Evolutionary conservation across 2,329 filamentous ascomycete genomes (phyloP), one percentile per base, ranked within the genome.

Genomic region (Hortaea werneckii): DNA sequence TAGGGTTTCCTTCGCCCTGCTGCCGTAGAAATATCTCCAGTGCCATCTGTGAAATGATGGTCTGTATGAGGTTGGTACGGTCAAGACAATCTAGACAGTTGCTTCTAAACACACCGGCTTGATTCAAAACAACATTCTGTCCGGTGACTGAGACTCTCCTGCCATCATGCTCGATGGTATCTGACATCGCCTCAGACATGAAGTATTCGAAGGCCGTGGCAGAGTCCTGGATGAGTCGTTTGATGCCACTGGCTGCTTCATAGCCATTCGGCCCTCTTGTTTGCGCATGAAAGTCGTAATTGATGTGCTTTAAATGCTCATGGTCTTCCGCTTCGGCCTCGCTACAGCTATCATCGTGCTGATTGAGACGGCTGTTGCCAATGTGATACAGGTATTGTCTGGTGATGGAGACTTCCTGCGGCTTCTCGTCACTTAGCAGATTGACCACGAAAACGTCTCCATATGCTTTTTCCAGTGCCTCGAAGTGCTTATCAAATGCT

Each of bases 31-130:
- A 96, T 0, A 82, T 74, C 62, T 95, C 87, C 13, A 95, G 74
- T 0, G 88, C 87, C 84, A 95, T 89, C 58, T 88, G 85, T 47
- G 89, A 95, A 57, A 98, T 85, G 53, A 96, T 86, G 0, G 89
- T 94, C 67, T 98, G 92, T 28, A 98, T 87, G 28, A 96, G 73
- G 61, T 98, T 98, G 6, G 92, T 98, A 48, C 92, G 80, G 64
- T 98, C 92, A 38, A 98, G 72, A 62, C 92, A 98, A 64, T 98
- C 92, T 27, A 98, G 73, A 63, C 92, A 98, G 58, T 98, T 98
- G 4, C 89, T 95, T 50, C 90, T 78, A 65, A 96, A 96, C 5
- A 94, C 79, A n/a, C 92, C 90, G 62, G 94, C 87, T 66, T 98
- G 92, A 61, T 94, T 87, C 42, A 95, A 69, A 20, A 94, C 78